phyloP scores from a whole-genome alignment of 495 filamentous ascomycete genomes.

The Melanomma pulvis-pyrius region DNA sequence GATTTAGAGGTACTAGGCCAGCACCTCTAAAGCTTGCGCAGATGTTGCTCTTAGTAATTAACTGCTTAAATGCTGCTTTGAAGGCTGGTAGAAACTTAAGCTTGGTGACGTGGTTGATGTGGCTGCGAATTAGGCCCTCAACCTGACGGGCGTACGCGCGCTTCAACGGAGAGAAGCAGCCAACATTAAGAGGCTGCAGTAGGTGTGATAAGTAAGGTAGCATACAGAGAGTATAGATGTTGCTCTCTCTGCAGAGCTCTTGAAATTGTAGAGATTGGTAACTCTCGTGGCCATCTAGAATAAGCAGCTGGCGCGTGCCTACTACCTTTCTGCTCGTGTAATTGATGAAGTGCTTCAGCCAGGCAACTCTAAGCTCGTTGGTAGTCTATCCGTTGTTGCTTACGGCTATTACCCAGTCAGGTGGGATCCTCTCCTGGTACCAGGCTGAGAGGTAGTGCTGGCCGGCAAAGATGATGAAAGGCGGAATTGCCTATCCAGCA shows the following conservation, averaged over 20 bases:
- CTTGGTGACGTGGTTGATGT: slow-evolving; percentile 30
- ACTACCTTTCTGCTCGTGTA: slow-evolving; percentile 12
- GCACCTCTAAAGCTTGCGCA: slow-evolving; percentile 23
- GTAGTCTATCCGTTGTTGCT: slow-evolving; percentile 31
- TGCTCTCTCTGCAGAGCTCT: slow-evolving; percentile 35
- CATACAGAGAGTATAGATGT: slow-evolving; percentile 42
- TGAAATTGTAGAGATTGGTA: slow-evolving; percentile 39
- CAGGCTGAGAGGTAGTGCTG: slow-evolving; percentile 30
- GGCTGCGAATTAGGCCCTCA: slow-evolving; percentile 3
- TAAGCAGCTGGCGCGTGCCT: slow-evolving; percentile 39
- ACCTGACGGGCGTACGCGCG: slow-evolving; percentile 3
- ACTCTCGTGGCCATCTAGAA: slow-evolving; percentile 40
- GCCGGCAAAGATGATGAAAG: slow-evolving; percentile 26
- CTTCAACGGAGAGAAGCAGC: slow-evolving; percentile 23
- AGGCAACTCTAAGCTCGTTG: slow-evolving; percentile 24
- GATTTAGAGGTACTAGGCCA: slow-evolving; percentile 4
- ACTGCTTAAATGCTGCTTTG: slow-evolving; percentile 1
- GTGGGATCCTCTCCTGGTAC: slow-evolving; percentile 31
- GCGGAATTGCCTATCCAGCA: slow-evolving; percentile 18
- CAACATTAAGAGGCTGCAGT: slow-evolving; percentile 17
- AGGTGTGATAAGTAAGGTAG: slow-evolving; percentile 18
- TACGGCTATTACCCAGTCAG: slow-evolving; percentile 20
- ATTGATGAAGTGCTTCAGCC: slow-evolving; percentile 23
- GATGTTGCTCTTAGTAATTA: slow-evolving; percentile 27
- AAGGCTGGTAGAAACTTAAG: slow-evolving; percentile 28